Conservation (phyloP, 768 basidiomycete genomes). For the Melanogaster broomeanus region DNA sequence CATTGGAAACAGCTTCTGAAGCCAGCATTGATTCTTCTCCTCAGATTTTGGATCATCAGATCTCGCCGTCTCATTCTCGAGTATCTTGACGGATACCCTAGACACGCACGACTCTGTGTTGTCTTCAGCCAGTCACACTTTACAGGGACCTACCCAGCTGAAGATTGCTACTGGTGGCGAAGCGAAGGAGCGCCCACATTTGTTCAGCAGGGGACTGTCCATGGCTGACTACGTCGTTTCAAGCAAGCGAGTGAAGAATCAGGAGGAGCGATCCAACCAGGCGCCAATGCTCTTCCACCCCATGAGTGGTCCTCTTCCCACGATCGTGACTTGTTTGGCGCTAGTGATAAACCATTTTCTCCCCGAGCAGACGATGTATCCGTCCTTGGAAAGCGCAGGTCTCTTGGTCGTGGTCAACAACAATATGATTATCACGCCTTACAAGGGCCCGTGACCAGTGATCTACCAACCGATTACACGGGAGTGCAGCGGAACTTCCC, state of each 20-base stretch:
- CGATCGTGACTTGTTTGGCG: constrained; percentile 47
- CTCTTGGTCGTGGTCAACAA: too few species aligned
- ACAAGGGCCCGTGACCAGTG: constrained; percentile 14
- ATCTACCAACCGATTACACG: constrained; percentile 53
- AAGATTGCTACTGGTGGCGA: too few species aligned
- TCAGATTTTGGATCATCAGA: constrained; percentile 72
- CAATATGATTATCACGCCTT: too few species aligned
- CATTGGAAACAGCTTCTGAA: too few species aligned
- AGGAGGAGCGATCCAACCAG: constrained; percentile 36
- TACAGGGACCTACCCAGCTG: too few species aligned
- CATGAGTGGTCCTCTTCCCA: constrained; percentile 54
- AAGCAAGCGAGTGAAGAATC: too few species aligned
- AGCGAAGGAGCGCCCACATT: constrained; percentile 76
- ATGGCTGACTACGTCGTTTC: constrained; percentile 71
- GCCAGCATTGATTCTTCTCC: too few species aligned
- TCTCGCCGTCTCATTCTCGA: constrained; percentile 71
- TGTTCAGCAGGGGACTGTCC: constrained; percentile 78
- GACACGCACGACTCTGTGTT: constrained; percentile 53
- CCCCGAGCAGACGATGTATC: too few species aligned
- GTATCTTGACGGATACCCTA: constrained; percentile 79
- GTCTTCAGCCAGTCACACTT: too few species aligned
- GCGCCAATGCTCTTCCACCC: constrained; percentile 40
- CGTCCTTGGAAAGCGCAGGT: too few species aligned
- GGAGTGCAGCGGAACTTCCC: constrained; percentile 58
- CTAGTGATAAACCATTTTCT: too few species aligned